A percentile compares a stretch with the other conserved stretches of the same genome.
Conservation (phyloP, 1,139 yeast species). For the Scheffersomyces insectosa region DNA sequence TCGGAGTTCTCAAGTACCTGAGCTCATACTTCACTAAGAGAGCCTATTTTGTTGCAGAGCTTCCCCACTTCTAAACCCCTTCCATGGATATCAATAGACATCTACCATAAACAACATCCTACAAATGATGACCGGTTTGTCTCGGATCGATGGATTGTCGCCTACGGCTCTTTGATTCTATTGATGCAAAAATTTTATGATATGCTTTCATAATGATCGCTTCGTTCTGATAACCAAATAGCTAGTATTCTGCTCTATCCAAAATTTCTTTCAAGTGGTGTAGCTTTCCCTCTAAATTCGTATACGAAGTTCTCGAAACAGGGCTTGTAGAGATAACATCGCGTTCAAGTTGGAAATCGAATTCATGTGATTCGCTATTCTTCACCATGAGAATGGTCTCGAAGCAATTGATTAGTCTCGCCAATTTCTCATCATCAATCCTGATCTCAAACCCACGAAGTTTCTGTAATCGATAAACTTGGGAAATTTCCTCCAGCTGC, state of each 20-base stretch:
- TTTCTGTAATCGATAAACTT: constrained; percentile 33
- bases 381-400: constrained; percentile 24
- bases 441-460: constrained; percentile 47
- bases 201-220: too few species aligned
- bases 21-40: too few species aligned
- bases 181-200: too few species aligned
- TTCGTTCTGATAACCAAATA: too few species aligned
- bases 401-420: constrained; percentile 17
- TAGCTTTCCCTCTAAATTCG: constrained; percentile 5
- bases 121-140: too few species aligned
- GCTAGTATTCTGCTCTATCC: not conserved
- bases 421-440: constrained; percentile 16
- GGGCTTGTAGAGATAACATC: not conserved
- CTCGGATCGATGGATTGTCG: too few species aligned
- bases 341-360: not conserved
- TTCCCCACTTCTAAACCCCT: too few species aligned
- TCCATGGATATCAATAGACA: too few species aligned
- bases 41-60: too few species aligned
- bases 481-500: constrained; percentile 53
- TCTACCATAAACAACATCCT: too few species aligned
- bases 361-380: not conserved
- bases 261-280: constrained; percentile 5
- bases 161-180: too few species aligned
- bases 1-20: too few species aligned
- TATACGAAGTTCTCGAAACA: constrained; percentile 2